phyloP scores from a whole-genome alignment of 495 filamentous ascomycete species.

The Baudoinia panamericana region DNA sequence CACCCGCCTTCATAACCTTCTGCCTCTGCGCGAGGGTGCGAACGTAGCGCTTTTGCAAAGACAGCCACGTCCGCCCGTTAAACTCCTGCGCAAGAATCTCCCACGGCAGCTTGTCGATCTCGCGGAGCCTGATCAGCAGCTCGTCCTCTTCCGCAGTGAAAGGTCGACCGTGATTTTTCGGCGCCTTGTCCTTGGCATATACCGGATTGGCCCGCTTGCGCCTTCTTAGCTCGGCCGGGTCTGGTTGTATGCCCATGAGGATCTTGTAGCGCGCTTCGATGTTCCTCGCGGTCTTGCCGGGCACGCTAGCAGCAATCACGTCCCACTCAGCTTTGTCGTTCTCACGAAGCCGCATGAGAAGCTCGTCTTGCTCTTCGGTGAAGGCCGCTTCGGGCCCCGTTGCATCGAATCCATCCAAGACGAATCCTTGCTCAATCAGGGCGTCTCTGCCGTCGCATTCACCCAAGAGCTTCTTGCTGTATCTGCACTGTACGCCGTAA shows the following conservation, averaged over 20 bases:
- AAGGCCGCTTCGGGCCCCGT: background rate
- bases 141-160: constrained; percentile 13
- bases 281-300: constrained; percentile 1
- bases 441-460: constrained; percentile 9
- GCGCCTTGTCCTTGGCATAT: background rate
- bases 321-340: constrained; percentile 10
- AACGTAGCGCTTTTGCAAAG: constrained; percentile 21
- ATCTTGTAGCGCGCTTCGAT: constrained; percentile 12
- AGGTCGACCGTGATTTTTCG: background rate
- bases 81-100: constrained; percentile 7
- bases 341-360: constrained; percentile 15
- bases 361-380: constrained; percentile 12
- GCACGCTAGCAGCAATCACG: constrained; percentile 6
- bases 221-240: background rate
- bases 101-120: constrained; percentile 18
- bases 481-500: constrained; percentile 14
- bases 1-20: background rate
- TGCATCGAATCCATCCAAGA: background rate
- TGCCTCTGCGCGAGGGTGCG: constrained; percentile 9
- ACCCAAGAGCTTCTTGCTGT: constrained; percentile 11
- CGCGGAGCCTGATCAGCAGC: constrained; percentile 13
- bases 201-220: background rate
- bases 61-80: constrained; percentile 6
- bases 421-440: constrained; percentile 14
- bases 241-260: background rate